These are phyloP conservation scores for Phytophthora citrophthora DNA, from an alignment of 352 stramenopile genomes.

Conservation along the genomic window DNA sequence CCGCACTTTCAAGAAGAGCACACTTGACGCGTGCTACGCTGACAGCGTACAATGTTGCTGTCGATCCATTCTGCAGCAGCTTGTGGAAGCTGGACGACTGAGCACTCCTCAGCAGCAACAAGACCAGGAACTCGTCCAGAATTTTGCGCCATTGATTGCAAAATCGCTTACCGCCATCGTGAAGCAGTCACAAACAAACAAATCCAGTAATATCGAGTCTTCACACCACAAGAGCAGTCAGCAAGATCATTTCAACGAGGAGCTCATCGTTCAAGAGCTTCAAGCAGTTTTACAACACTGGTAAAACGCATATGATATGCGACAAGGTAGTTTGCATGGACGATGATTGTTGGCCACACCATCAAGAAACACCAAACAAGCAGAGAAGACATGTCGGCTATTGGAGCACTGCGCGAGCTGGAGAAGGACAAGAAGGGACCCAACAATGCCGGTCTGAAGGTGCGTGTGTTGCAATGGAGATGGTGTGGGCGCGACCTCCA, in stretches of 20 bases:
- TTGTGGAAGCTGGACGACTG: slow-evolving; percentile 49
- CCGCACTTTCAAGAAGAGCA: slow-evolving; percentile 57
- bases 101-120: slow-evolving; percentile 57
- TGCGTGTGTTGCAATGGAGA: slow-evolving; percentile 9
- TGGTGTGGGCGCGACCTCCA: not conserved
- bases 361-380: slow-evolving; percentile 28
- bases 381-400: slow-evolving; percentile 73
- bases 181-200: slow-evolving; percentile 25
- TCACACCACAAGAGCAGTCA: not conserved
- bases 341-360: slow-evolving; percentile 46
- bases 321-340: not conserved
- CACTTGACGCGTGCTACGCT: slow-evolving; percentile 55
- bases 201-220: not conserved
- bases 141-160: slow-evolving; percentile 62
- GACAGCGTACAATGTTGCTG: slow-evolving; percentile 46
- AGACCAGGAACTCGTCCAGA: slow-evolving; percentile 54
- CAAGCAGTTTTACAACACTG: slow-evolving; percentile 31
- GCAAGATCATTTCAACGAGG: slow-evolving; percentile 27
- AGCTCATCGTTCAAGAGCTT: slow-evolving; percentile 36
- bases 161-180: slow-evolving; percentile 52
- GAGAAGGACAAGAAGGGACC: slow-evolving; percentile 86
- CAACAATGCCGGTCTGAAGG: slow-evolving; percentile 66
- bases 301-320: slow-evolving; percentile 34
- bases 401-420: slow-evolving; percentile 80
- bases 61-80: slow-evolving; percentile 50